phyloP scores from a whole-genome alignment of 2,329 filamentous ascomycete species.

The Cryphonectria carpinicola region DNA sequence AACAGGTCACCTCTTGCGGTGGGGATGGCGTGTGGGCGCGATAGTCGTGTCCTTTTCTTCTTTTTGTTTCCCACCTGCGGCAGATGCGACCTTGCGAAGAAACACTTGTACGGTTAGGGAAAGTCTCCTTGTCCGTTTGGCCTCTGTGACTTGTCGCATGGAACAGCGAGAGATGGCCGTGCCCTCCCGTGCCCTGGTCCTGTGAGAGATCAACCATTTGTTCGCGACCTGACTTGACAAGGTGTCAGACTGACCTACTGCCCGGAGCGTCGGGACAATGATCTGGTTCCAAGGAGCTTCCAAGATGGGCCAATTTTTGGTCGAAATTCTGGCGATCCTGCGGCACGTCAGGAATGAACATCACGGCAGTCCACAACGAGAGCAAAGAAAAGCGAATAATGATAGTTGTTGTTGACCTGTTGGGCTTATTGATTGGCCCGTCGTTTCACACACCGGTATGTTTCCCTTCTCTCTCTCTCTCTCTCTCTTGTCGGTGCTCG shows the following conservation, averaged over 20 bases:
- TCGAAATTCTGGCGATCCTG: background rate
- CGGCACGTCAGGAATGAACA: background rate
- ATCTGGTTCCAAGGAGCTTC: background rate
- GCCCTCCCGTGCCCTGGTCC: background rate
- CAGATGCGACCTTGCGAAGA: background rate
- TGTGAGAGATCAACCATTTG: background rate
- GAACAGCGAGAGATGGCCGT: background rate
- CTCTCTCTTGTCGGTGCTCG: background rate
- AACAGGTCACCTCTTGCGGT: background rate
- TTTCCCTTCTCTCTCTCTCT: background rate
- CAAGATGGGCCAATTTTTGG: background rate
- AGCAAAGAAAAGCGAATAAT: background rate
- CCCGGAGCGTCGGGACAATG: background rate
- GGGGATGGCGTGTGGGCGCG: background rate
- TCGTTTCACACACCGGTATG: background rate
- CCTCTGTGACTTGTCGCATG: background rate
- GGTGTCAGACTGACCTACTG: background rate
- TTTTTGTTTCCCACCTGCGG: background rate
- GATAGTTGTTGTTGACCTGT: background rate
- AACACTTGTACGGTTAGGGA: background rate
- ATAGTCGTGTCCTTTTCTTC: background rate
- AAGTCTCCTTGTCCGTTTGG: background rate
- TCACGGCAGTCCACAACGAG: background rate
- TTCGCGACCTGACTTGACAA: background rate
- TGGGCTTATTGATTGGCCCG: background rate